These are phyloP conservation scores for Penicillium sp. DNA, from an alignment of 2,329 filamentous ascomycete species.

Conservation along the genomic window DNA sequence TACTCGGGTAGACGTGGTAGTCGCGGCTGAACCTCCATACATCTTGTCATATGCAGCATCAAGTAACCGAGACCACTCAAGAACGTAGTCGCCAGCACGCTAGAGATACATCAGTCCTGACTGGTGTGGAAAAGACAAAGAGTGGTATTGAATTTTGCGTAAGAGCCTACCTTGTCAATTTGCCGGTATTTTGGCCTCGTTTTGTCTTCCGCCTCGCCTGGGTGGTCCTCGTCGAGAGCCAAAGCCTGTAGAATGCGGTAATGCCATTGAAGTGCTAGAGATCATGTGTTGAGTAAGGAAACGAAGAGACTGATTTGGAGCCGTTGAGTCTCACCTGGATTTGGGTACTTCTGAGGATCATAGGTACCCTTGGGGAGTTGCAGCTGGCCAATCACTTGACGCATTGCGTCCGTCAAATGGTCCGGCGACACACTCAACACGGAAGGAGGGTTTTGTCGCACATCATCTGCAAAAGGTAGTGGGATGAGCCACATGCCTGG, in stretches of 20 bases:
- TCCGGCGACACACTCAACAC: constrained; percentile 57
- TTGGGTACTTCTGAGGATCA: constrained; percentile 81
- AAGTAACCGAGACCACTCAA: constrained; percentile 68
- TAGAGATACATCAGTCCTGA: constrained; percentile 14
- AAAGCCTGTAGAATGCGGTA: constrained; percentile 89
- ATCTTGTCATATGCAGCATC: constrained; percentile 51
- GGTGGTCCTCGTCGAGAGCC: constrained; percentile 85
- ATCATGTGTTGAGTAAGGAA: constrained; percentile 1
- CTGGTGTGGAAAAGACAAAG: neutral
- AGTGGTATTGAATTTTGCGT: neutral
- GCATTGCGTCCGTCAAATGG: constrained; percentile 72
- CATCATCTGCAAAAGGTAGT: constrained; percentile 82
- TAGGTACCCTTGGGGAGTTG: constrained; percentile 82
- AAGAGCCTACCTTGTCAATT: constrained; percentile 62
- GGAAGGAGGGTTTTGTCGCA: constrained; percentile 66
- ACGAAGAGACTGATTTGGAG: neutral
- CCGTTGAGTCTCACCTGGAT: constrained; percentile 50
- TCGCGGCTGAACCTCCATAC: constrained; percentile 28
- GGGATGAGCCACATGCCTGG: constrained; percentile 84
- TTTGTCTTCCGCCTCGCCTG: constrained; percentile 66
- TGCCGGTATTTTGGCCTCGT: constrained; percentile 79
- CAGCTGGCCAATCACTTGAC: constrained; percentile 72
- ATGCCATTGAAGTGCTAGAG: constrained; percentile 78
- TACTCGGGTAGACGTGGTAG: constrained; percentile 39
- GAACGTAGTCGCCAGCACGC: constrained; percentile 70